Conservation (phyloP, 768 basidiomycete species). For the Asterophora parasitica region DNA sequence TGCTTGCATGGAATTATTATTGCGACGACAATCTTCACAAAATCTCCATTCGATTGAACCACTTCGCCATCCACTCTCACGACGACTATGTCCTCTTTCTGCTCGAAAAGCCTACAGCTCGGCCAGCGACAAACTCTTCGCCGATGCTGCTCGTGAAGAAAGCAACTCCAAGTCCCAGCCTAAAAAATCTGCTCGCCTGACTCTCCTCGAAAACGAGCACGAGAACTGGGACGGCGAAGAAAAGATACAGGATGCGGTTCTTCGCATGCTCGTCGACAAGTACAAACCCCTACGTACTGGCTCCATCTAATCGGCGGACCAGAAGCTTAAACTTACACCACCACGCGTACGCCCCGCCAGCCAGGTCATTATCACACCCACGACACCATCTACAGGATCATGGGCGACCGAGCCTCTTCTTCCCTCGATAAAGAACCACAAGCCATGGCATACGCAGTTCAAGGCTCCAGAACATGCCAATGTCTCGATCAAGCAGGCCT, state of each 20-base stretch:
- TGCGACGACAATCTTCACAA: too few relatives aligned
- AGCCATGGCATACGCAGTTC: constrained; percentile 70
- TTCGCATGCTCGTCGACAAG: constrained; percentile 84
- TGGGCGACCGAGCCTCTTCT: constrained; percentile 51
- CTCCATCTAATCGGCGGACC: constrained; percentile 53
- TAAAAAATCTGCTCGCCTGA: constrained; percentile 13
- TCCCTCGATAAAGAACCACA: constrained; percentile 50
- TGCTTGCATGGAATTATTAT: too few relatives aligned
- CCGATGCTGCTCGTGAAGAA: constrained; percentile 56
- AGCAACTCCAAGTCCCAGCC: constrained; percentile 24
- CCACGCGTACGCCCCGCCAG: constrained; percentile 31
- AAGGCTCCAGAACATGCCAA: constrained; percentile 51
- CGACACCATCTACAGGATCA: constrained; percentile 28
- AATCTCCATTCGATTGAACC: too few relatives aligned
- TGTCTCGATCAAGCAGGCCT: constrained; percentile 50
- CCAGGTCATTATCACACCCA: constrained; percentile 10
- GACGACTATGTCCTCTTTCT: not conserved
- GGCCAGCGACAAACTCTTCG: constrained; percentile 61
- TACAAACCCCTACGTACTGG: constrained; percentile 76
- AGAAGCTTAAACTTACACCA: constrained; percentile 53
- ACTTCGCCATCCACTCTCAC: not conserved
- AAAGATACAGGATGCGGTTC: constrained; percentile 58
- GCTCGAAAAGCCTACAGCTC: constrained; percentile 4
- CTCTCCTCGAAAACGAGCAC: constrained; percentile 39
- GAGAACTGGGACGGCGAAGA: constrained; percentile 82